These are phyloP conservation scores for Xylaria arbuscula DNA, from an alignment of 2,329 filamentous ascomycete genomes.

Conservation along the genomic window DNA sequence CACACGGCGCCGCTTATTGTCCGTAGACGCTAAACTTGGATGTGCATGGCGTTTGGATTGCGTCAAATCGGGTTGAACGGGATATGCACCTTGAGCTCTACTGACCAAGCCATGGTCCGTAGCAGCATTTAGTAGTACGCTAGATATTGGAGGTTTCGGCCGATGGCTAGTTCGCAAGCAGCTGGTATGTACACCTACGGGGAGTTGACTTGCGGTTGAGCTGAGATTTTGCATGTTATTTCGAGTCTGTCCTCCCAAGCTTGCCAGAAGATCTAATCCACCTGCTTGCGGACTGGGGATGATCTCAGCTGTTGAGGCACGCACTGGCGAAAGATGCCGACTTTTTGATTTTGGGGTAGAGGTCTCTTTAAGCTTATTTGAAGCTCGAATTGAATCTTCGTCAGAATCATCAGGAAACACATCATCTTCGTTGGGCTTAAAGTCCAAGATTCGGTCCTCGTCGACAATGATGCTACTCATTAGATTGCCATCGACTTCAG, in stretches of 20 bases:
- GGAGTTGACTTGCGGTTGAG: conserved; percentile 38
- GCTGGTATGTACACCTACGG: conserved; percentile 57
- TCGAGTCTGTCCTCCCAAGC: conserved; percentile 8
- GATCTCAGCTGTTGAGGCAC: not conserved
- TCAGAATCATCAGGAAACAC: conserved; percentile 65
- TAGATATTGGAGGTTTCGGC: conserved; percentile 53
- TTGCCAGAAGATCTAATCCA: conserved; percentile 3
- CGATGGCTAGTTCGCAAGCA: conserved; percentile 54
- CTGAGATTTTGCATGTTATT: conserved; percentile 21
- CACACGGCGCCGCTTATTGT: conserved; percentile 48
- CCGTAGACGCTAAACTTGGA: conserved; percentile 33
- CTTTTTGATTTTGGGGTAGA: conserved; percentile 20
- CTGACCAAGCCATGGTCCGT: conserved; percentile 55
- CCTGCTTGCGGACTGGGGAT: not conserved
- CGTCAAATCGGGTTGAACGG: conserved; percentile 20
- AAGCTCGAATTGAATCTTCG: conserved; percentile 54
- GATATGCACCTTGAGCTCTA: conserved; percentile 43
- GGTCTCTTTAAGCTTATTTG: conserved; percentile 25
- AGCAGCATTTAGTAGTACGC: conserved; percentile 55
- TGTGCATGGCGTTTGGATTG: conserved; percentile 42
- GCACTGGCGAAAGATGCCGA: not conserved
- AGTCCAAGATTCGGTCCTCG: conserved; percentile 65
- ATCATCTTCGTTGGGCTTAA: conserved; percentile 60
- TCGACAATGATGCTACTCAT: conserved; percentile 70
- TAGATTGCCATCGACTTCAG: conserved; percentile 49